Evolutionary conservation across 257 asterid species (phyloP).

Genomic region (Lantana camara): DNA sequence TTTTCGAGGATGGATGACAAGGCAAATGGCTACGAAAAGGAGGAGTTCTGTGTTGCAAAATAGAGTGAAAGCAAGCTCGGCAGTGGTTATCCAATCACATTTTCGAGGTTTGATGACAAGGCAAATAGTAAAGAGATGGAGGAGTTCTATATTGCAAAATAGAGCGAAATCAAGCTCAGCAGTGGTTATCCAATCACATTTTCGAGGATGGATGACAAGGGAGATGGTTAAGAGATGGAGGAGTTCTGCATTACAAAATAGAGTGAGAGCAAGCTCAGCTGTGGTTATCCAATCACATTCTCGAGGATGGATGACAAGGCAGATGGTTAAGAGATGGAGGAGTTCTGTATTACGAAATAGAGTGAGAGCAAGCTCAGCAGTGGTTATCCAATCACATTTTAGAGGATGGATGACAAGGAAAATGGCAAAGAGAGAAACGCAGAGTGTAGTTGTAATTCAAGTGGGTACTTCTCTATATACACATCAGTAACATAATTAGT

Average conservation of each 20-base stretch:
- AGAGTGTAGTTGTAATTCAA: constrained; percentile 60
- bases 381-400: constrained; percentile 67
- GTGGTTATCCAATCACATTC: constrained; percentile 67
- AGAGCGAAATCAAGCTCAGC: constrained; percentile 49
- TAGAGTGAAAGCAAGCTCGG: constrained; percentile 47
- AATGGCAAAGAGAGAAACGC: constrained; percentile 47
- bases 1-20: constrained; percentile 65
- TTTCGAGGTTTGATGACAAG: constrained; percentile 65
- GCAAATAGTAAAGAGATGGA: too few species aligned
- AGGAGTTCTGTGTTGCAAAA: constrained; percentile 37
- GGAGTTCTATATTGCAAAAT: constrained; percentile 36
- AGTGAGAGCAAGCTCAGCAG: constrained; percentile 47
- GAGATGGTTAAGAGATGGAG: too few species aligned
- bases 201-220: constrained; percentile 69
- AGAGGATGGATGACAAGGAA: constrained; percentile 69
- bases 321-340: too few species aligned
- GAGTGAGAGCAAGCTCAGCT: constrained; percentile 47
- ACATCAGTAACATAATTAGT: not conserved
- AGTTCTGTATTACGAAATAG: constrained; percentile 33
- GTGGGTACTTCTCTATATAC: constrained; percentile 36
- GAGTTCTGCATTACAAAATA: constrained; percentile 32
- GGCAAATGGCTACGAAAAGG: too few species aligned
- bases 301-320: constrained; percentile 69
- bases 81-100: constrained; percentile 67
- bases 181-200: constrained; percentile 65